Base-by-base conservation (phyloP, 768 basidiomycete genomes). In the Leucogyrophana mollusca region DNA sequence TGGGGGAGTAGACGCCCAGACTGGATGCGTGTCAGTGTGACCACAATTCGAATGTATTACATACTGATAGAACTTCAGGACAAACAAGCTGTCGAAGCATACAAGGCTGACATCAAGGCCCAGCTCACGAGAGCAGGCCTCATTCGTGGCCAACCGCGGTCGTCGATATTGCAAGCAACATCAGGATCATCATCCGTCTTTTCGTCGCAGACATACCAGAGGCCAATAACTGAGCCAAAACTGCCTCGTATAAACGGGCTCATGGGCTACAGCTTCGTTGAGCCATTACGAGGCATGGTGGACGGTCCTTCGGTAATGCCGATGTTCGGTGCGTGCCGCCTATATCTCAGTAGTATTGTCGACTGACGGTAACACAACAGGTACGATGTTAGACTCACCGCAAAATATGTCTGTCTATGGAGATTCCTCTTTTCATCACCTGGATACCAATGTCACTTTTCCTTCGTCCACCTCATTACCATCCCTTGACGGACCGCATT, bases 1-100 rank as follows among this genome's bases (percentile, higher is more conserved):
- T 92, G 90, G 90, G 90, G 90, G 3, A 72, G 83, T 7, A 85
- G 79, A 59, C 78, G 90, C 42, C 90, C 89, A n/a, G 89, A 90
- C 46, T 91, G 89, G 88, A 89, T 91, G 87, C 71, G 87, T 55
- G 88, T 91, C 54, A 56, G 79, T 73, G 32, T 24, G 38, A 40
- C 21, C 34, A 32, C 22, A 20, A 14, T 40, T 40, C 44, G 13
- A 30, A 7, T 13, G 27, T 35, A 22, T 37, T 51, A 23, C 48
- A 46, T 50, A 43, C 53, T 62, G 45, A 62, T 47, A 25, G 43
- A 43, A 43, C 38, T 50, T 21, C 62, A 91, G 89, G 89, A 91
- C 64, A 91, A 91, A 67, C 81, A 83, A 52, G 80, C 79, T 7
- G 88, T 90, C 39, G 86, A 90, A 56, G 77, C 74, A 38, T 91